Percentiles rank a stretch among this genome's conserved stretches.
phyloP scores from a whole-genome alignment of 2,329 filamentous ascomycete species.

The Huntiella bhutanensis region DNA sequence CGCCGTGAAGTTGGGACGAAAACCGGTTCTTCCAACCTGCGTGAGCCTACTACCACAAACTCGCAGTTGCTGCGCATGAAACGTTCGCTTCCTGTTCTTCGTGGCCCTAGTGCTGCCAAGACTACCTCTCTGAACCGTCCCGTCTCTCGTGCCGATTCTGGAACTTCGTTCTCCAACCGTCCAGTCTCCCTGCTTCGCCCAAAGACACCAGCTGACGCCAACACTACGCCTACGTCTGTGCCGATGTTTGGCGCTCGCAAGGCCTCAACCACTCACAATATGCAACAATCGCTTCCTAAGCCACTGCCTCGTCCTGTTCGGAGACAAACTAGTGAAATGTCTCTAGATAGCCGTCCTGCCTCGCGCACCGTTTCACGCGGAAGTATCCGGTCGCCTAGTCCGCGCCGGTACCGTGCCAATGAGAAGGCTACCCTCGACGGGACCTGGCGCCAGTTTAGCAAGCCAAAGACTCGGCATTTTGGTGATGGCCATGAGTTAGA shows the following conservation, averaged over 20 bases:
- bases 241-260: constrained; percentile 23
- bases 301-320: constrained; percentile 45
- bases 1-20: constrained; percentile 40
- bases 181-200: constrained; percentile 29
- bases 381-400: constrained; percentile 41
- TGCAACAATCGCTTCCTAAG: constrained; percentile 65
- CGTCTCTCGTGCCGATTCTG: constrained; percentile 19
- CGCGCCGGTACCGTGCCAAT: constrained; percentile 23
- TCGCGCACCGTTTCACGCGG: constrained; percentile 40
- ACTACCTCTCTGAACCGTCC: constrained; percentile 30
- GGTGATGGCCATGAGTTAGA: constrained; percentile 88
- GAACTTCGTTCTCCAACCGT: constrained; percentile 1
- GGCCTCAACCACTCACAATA: constrained; percentile 48
- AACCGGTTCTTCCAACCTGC: constrained; percentile 31
- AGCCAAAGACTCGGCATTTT: constrained; percentile 31
- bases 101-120: constrained; percentile 28
- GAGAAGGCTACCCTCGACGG: constrained; percentile 13
- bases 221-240: not conserved
- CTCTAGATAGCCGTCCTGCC: constrained; percentile 35
- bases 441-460: constrained; percentile 12
- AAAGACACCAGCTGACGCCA: constrained; percentile 53
- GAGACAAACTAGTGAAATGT: constrained; percentile 65
- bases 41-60: constrained; percentile 43
- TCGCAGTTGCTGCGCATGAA: constrained; percentile 47
- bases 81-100: constrained; percentile 43